Base-by-base conservation (phyloP, 352 stramenopile species). In the Globisporangium splendens region DNA sequence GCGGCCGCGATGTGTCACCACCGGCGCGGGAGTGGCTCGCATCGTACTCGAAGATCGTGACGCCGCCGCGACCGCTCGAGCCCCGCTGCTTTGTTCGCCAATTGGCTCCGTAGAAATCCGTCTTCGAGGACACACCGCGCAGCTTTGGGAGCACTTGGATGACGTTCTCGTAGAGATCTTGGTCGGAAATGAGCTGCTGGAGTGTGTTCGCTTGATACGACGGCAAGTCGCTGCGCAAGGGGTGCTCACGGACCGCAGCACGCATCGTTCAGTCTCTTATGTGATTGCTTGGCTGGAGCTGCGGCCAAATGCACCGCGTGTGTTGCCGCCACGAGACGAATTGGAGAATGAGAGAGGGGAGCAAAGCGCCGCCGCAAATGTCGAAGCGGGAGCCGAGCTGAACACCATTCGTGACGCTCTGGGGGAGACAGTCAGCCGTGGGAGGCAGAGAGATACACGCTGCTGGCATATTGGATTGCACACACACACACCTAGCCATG, bases 141-240 rank as follows among this genome's bases (percentile, higher is more conserved):
- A 75, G 51, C 41, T 71, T 61, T 28, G 68, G 64, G 24, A 75
- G 46, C 22, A 72, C 68, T 44, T 63, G 58, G 24, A 62, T 46
- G 18, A 54, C 64, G 56, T 67, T 57, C 42, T 70, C 57, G 28
- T 63, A 63, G 46, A 75, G 61, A 56, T 72, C 53, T 18, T 58
- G 54, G 38, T 75, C 68, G 14, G 60, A 63, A 18, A 75, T 46
- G 8, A 72, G 57, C 51, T 75, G 63, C 18, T 65, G 63, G 20
- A 72, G 63, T 10, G 38, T 44, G 42, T 59, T 59, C 41, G 52
- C 35, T 21, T 55, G 33, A 5, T 39, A 17, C 13, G 17, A 61
- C 8, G 53, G 50, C 13, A 56, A 6, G 50, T 46, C 31, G 20
- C 13, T 33, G 14, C 18, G 50, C 33, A 35, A 20, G 20, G 5